Evolutionary conservation across 2,329 filamentous ascomycete species (phyloP).

Genomic region (Chaetomiaceae sp.): DNA sequence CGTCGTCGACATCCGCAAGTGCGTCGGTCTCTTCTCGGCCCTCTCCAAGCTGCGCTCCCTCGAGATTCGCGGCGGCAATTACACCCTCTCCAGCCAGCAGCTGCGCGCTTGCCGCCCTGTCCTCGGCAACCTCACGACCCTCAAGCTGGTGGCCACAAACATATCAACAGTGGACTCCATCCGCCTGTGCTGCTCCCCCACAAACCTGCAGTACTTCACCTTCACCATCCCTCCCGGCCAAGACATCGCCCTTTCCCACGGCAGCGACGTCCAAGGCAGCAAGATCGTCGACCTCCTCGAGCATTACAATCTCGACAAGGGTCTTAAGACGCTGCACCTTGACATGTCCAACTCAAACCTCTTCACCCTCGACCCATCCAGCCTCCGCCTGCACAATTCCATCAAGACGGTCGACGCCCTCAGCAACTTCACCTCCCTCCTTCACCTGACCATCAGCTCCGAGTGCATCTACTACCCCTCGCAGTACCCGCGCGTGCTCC

Average conservation of each 20-base stretch:
- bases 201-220: background rate
- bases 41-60: background rate
- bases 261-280: background rate
- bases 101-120: background rate
- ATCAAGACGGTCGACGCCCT: background rate
- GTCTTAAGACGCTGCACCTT: background rate
- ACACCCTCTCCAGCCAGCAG: background rate
- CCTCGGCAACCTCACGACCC: background rate
- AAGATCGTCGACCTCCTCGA: background rate
- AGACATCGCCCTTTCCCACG: background rate
- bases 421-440: background rate
- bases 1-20: background rate
- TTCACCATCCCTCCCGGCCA: background rate
- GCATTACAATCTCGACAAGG: background rate
- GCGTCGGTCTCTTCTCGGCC: background rate
- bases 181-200: background rate
- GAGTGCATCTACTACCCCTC: conserved; percentile 7
- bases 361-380: background rate
- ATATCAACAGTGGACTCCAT: background rate
- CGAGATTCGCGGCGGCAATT: background rate
- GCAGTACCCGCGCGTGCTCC: conserved; percentile 1
- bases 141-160: background rate
- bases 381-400: too few species aligned
- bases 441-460: conserved; percentile 4
- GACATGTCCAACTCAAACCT: background rate